phyloP scores from a whole-genome alignment of 768 basidiomycete species.

The Xanthoconium stramineum region DNA sequence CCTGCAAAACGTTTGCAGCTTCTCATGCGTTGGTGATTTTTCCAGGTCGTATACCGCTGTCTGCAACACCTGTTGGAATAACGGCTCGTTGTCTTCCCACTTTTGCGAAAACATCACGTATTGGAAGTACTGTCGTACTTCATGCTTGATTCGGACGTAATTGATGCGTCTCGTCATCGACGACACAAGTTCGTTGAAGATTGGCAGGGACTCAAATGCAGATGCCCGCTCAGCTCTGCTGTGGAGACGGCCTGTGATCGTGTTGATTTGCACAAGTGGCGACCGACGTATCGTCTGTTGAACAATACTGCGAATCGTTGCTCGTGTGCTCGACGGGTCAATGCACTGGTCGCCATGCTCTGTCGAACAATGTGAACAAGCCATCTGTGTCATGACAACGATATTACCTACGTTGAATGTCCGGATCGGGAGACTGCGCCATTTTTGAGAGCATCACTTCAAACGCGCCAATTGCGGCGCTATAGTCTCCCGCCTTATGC shows the following conservation, averaged over 20 bases:
- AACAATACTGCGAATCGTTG: neutral
- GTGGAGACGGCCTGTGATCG: neutral
- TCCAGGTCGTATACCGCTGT: neutral
- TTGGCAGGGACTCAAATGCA: neutral
- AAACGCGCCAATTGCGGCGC: neutral
- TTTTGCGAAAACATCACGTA: conserved; percentile 6
- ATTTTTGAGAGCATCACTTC: neutral
- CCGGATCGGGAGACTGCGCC: neutral
- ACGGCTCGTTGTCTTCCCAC: conserved; percentile 1
- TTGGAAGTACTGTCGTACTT: neutral
- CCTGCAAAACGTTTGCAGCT: neutral
- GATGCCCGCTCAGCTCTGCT: neutral
- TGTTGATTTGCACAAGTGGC: neutral
- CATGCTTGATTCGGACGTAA: neutral
- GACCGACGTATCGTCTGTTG: neutral
- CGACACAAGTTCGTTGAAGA: neutral
- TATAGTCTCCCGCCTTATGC: neutral
- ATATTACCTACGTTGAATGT: neutral
- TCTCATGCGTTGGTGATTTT: no score
- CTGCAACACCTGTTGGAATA: neutral
- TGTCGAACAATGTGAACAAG: neutral
- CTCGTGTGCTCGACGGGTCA: neutral
- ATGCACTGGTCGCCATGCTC: neutral
- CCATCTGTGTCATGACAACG: neutral
- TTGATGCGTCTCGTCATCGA: neutral